phyloP scores from a whole-genome alignment of 495 filamentous ascomycete genomes.

The Penicillium turbatum region DNA sequence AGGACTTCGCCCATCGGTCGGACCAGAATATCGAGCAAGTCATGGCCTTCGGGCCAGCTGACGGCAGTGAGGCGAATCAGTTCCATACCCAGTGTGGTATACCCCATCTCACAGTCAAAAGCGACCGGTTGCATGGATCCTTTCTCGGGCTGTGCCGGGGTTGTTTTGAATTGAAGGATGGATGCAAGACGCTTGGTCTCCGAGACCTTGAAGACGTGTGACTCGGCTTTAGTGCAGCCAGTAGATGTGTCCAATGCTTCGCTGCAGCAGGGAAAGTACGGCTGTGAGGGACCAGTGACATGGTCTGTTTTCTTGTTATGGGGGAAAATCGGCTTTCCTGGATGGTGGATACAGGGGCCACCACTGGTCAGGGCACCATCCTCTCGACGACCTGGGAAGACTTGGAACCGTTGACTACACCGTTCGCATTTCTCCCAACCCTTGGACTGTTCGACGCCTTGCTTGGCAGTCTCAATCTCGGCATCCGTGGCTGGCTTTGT shows the following conservation, averaged over 20 bases:
- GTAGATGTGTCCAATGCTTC: slow-evolving; percentile 59
- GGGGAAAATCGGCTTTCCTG: slow-evolving; percentile 56
- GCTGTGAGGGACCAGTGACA: slow-evolving; percentile 43
- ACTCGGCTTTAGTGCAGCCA: slow-evolving; percentile 64
- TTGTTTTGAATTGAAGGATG: slow-evolving; percentile 72
- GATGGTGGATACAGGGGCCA: slow-evolving; percentile 75
- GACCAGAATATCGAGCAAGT: slow-evolving; percentile 80
- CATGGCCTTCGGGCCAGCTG: slow-evolving; percentile 74
- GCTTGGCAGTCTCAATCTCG: slow-evolving; percentile 58
- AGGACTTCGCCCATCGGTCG: slow-evolving; percentile 77
- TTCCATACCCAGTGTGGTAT: slow-evolving; percentile 80
- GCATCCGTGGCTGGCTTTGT: slow-evolving; percentile 54
- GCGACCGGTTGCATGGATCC: slow-evolving; percentile 51
- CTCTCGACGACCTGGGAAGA: slow-evolving; percentile 79
- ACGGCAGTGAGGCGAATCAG: slow-evolving; percentile 83
- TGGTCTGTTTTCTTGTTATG: slow-evolving; percentile 43
- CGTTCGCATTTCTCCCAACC: slow-evolving; percentile 88
- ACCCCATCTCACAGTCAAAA: slow-evolving; percentile 98
- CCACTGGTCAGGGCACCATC: slow-evolving; percentile 77
- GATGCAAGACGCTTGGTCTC: slow-evolving; percentile 71
- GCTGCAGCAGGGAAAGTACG: slow-evolving; percentile 73
- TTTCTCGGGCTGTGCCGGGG: slow-evolving; percentile 55
- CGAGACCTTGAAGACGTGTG: slow-evolving; percentile 85
- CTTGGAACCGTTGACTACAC: slow-evolving; percentile 80
- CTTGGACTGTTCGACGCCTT: slow-evolving; percentile 58